phyloP scores from a whole-genome alignment of 441 rosid genomes.

The Metrosideros polymorpha region DNA sequence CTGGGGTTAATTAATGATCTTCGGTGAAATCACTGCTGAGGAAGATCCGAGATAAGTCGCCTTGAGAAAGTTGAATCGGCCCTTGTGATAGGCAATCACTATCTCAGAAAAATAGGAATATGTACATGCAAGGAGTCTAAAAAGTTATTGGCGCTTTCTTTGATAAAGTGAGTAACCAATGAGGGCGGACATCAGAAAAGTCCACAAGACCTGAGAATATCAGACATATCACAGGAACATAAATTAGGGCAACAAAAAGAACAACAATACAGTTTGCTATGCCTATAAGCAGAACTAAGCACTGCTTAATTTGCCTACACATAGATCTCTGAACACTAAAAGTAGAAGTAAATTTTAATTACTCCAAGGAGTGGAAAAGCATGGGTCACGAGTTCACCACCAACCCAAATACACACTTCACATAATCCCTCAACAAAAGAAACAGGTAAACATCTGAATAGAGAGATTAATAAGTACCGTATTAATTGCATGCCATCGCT shows the following conservation, averaged over 20 bases:
- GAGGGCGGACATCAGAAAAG: constrained; percentile 92
- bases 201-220: constrained; percentile 77
- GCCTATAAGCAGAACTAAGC: neutral
- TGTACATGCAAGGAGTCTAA: neutral
- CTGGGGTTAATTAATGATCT: neutral
- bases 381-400: neutral
- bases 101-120: neutral
- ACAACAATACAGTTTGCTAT: neutral
- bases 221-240: neutral
- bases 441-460: neutral
- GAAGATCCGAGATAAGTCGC: neutral
- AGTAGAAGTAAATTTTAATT: neutral
- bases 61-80: neutral
- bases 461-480: constrained; percentile 37
- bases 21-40: neutral
- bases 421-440: neutral
- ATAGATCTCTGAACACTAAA: neutral
- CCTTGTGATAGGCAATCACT: neutral
- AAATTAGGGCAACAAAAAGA: neutral
- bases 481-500: constrained; percentile 89
- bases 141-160: constrained; percentile 54
- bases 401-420: neutral
- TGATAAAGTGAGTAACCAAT: constrained; percentile 97
- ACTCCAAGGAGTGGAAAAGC: neutral
- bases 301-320: neutral